These are phyloP conservation scores for Jackrogersella multiformis DNA, from an alignment of 495 filamentous ascomycete genomes.

Conservation along the genomic window DNA sequence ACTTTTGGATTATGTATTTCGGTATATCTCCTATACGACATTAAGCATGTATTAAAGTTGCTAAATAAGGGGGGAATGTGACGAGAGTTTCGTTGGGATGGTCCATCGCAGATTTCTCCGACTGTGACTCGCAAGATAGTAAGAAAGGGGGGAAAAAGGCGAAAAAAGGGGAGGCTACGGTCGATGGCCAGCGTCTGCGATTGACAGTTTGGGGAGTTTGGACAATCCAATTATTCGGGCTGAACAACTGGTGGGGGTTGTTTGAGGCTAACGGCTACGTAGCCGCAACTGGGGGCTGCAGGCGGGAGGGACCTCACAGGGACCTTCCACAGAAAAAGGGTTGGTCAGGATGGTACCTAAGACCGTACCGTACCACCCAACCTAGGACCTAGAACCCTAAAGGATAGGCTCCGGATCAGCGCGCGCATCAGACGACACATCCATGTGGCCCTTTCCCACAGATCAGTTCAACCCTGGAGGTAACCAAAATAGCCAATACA, in stretches of 20 bases:
- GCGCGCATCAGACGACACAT: conserved; percentile 33
- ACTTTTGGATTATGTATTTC: background rate
- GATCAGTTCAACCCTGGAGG: conserved; percentile 14
- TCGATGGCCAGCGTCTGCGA: conserved; percentile 31
- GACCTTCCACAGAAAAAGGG: background rate
- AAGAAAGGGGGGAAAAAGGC: background rate
- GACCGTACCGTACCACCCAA: too few species aligned
- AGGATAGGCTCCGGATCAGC: conserved; percentile 28
- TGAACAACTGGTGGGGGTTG: conserved; percentile 37
- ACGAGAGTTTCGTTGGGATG: conserved; percentile 25
- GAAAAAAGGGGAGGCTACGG: conserved; percentile 25
- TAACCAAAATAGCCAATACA: background rate
- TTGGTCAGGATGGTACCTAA: conserved; percentile 1
- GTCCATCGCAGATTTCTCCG: conserved; percentile 8
- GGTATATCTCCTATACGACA: conserved; percentile 13
- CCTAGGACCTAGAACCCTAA: background rate
- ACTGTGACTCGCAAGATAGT: conserved; percentile 19
- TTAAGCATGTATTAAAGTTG: background rate
- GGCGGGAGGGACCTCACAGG: conserved; percentile 20
- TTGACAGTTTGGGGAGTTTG: conserved; percentile 5
- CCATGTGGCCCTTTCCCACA: conserved; percentile 29
- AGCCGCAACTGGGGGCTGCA: conserved; percentile 32
- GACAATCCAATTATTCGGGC: conserved; percentile 26
- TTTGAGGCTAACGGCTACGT: conserved; percentile 38
- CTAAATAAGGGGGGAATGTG: conserved; percentile 30